Conservation (phyloP, 306 rosid species). For the Pyrus bretschneideri region DNA sequence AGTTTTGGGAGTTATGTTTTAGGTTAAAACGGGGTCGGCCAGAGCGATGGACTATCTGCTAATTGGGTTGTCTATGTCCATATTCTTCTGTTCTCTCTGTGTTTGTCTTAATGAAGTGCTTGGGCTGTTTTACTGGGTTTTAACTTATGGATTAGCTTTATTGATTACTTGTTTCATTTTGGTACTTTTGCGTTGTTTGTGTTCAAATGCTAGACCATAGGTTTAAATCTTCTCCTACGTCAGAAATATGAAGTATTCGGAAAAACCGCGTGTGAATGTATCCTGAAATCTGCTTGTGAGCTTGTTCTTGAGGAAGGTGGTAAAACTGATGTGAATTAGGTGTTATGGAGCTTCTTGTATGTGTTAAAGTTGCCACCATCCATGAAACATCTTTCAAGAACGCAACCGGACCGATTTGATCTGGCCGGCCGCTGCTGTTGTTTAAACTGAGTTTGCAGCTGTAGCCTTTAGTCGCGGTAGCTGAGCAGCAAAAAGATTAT, state of each 20-base stretch:
- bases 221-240: too few species aligned
- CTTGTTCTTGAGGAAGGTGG: too few species aligned
- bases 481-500: not conserved
- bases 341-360: too few species aligned
- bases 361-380: not conserved
- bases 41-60: constrained; percentile 51
- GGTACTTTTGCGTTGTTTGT: too few species aligned
- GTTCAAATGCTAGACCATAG: too few species aligned
- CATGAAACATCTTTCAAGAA: not conserved
- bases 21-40: constrained; percentile 57
- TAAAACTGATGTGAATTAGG: too few species aligned
- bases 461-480: not conserved
- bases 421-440: not conserved
- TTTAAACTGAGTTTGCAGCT: not conserved
- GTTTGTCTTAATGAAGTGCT: constrained; percentile 51
- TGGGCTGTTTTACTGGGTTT: constrained; percentile 40
- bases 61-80: constrained; percentile 87
- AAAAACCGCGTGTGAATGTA: not conserved
- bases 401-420: not conserved
- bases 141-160: not conserved
- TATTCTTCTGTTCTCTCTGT: constrained; percentile 39
- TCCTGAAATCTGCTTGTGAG: not conserved
- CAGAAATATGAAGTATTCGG: not conserved
- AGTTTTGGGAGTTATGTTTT: constrained; percentile 62
- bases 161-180: not conserved